phyloP scores from a whole-genome alignment of 2,329 filamentous ascomycete species.

The Aspergillus sp. region DNA sequence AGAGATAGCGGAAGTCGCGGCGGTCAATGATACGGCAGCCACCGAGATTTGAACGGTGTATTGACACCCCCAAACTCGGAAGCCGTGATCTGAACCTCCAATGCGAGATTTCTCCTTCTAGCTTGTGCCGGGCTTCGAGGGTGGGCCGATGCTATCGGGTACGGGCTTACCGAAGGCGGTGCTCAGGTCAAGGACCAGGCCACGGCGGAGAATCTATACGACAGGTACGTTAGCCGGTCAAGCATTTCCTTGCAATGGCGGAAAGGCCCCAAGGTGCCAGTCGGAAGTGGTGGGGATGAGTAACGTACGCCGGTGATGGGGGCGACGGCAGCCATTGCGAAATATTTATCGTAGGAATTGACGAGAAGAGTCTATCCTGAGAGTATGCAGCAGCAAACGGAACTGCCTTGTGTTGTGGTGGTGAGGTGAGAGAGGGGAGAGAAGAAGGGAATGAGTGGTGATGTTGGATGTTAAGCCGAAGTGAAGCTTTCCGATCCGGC shows the following conservation, averaged over 20 bases:
- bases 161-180: conserved; percentile 61
- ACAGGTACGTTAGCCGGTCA: conserved; percentile 15
- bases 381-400: conserved; percentile 19
- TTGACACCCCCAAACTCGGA: neutral
- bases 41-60: too few species aligned
- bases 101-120: neutral
- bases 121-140: neutral
- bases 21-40: neutral
- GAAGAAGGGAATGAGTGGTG: conserved; percentile 24
- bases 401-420: conserved; percentile 25
- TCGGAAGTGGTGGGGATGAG: conserved; percentile 18
- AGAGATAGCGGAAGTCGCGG: neutral
- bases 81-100: neutral
- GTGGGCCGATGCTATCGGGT: neutral
- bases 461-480: conserved; percentile 28
- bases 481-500: conserved; percentile 39
- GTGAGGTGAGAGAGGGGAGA: conserved; percentile 20
- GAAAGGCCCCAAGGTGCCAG: neutral
- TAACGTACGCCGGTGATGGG: conserved; percentile 50
- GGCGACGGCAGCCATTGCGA: conserved; percentile 44
- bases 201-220: conserved; percentile 63
- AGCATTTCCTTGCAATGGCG: neutral
- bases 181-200: conserved; percentile 65
- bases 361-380: conserved; percentile 15
- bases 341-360: conserved; percentile 7